Percentiles rank a stretch among this genome's conserved stretches.
phyloP scores from a whole-genome alignment of 2,329 filamentous ascomycete species.

The Colletotrichum trifolii region DNA sequence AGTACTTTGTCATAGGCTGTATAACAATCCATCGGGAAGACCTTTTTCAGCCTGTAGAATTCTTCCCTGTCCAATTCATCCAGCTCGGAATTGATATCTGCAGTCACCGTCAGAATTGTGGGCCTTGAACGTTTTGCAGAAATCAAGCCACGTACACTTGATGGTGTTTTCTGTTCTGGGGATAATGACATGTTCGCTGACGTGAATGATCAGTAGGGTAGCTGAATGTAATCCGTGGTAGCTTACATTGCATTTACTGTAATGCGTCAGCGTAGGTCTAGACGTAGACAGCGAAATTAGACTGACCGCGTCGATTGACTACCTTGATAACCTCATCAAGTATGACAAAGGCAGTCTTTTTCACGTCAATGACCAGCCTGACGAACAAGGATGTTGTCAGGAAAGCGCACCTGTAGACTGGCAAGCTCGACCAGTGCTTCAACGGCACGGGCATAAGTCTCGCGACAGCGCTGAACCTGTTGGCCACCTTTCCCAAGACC shows the following conservation, averaged over 20 bases:
- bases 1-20: background rate
- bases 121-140: background rate
- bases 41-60: conserved; percentile 96
- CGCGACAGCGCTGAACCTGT: conserved; percentile 92
- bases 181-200: conserved; percentile 91
- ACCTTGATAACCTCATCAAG: conserved; percentile 99
- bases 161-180: conserved; percentile 99
- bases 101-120: conserved; percentile 19
- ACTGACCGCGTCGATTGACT: conserved; percentile 89
- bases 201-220: conserved; percentile 38
- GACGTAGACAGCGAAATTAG: conserved; percentile 13
- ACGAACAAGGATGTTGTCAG: background rate
- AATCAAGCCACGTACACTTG: conserved; percentile 72
- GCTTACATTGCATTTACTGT: conserved; percentile 90
- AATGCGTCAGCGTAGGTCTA: conserved; percentile 18
- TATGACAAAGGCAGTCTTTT: conserved; percentile 92
- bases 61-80: conserved; percentile 98
- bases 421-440: conserved; percentile 96
- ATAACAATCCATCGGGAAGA: conserved; percentile 22
- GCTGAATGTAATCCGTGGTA: too few species aligned
- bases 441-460: conserved; percentile 95
- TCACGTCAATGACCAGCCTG: background rate
- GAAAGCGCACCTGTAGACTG: conserved; percentile 76
- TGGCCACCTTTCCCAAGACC: conserved; percentile 97
- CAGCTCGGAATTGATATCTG: conserved; percentile 96